Conservation (phyloP, 441 rosid species). For the Syzygium malaccense region DNA sequence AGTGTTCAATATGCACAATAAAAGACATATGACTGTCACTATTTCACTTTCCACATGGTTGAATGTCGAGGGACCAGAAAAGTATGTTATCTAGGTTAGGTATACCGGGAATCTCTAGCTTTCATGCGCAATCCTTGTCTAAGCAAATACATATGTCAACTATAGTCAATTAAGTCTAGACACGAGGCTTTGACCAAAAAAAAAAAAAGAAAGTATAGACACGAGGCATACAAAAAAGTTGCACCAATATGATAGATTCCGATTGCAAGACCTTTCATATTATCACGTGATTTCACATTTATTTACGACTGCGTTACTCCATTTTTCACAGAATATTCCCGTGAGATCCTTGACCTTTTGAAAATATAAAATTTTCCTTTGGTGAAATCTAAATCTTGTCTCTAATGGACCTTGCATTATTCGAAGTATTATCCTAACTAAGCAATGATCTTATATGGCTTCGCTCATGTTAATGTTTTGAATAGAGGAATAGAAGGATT, state of each 20-base stretch:
- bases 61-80: background rate
- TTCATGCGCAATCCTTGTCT: background rate
- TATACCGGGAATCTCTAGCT: background rate
- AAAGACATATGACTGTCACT: background rate
- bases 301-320: background rate
- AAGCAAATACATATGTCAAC: background rate
- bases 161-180: background rate
- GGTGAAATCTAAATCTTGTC: background rate
- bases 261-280: background rate
- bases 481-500: background rate
- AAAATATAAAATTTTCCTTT: background rate
- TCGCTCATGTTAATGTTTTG: background rate
- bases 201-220: no score
- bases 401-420: background rate
- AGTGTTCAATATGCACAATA: background rate
- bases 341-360: accelerated
- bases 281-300: background rate
- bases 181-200: background rate
- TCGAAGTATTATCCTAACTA: background rate
- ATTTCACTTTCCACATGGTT: background rate
- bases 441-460: background rate
- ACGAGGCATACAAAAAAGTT: no score
- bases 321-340: background rate
- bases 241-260: no score
- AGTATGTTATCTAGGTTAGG: background rate